Conservation (phyloP, 129 eudicot genomes). For the Helianthus annuus region DNA sequence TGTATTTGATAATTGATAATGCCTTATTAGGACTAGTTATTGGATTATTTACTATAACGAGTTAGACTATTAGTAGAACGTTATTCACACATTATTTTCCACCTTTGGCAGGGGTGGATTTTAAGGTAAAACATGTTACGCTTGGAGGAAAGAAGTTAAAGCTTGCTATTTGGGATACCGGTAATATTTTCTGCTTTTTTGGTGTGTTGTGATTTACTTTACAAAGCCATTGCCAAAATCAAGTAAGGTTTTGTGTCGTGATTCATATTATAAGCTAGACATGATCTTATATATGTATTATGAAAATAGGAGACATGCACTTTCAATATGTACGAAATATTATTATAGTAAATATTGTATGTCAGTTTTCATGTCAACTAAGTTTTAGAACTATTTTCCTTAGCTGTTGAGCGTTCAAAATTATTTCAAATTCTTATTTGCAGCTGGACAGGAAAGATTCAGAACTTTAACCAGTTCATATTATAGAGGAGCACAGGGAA, state of each 20-base stretch:
- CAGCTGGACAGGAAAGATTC: slow-evolving; percentile 99
- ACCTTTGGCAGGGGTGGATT: slow-evolving; percentile 73
- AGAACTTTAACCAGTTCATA: slow-evolving; percentile 94
- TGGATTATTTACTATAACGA: not conserved
- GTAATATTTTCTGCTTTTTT: slow-evolving; percentile 36
- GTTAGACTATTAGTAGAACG: not conserved
- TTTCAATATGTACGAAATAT: too few relatives aligned
- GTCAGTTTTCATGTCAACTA: not conserved
- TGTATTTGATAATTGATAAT: not conserved
- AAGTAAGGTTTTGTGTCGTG: not conserved
- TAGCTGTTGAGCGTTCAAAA: not conserved
- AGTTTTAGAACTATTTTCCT: slow-evolving; percentile 1
- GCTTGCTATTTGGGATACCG: slow-evolving; percentile 99
- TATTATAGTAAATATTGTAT: not conserved
- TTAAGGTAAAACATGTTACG: slow-evolving; percentile 83
- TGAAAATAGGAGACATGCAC: not conserved
- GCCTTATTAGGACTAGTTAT: slow-evolving; percentile 18
- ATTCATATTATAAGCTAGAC: not conserved
- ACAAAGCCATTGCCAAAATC: not conserved
- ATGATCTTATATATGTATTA: not conserved
- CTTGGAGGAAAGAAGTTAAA: slow-evolving; percentile 88
- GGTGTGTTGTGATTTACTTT: not conserved
- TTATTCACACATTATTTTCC: slow-evolving; percentile 2
- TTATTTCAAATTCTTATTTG: slow-evolving; percentile 18
- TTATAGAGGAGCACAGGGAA: slow-evolving; percentile 96